These are phyloP conservation scores for Colletotrichum truncatum DNA, from an alignment of 2,329 filamentous ascomycete species.

Conservation along the genomic window DNA sequence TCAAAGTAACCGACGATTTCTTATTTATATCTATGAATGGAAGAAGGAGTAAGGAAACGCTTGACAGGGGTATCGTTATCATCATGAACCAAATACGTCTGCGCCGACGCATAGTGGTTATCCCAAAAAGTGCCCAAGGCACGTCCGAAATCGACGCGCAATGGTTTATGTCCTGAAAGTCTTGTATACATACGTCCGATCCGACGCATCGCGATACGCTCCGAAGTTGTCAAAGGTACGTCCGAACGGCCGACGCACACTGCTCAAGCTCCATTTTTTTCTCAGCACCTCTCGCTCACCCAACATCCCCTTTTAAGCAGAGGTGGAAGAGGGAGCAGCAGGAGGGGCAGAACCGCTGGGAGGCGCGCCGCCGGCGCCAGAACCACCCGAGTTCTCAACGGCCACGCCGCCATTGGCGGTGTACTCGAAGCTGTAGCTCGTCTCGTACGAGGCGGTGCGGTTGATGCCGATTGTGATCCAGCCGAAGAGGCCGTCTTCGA, in stretches of 20 bases:
- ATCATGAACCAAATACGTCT: background rate
- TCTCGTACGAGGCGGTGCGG: conserved; percentile 11
- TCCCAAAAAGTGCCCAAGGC: background rate
- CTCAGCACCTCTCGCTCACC: background rate
- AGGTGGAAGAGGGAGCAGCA: background rate
- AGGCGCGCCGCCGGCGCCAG: background rate
- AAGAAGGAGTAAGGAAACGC: conserved; percentile 35
- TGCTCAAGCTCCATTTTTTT: too few species aligned
- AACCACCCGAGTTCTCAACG: background rate
- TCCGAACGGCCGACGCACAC: background rate
- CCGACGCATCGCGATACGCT: background rate
- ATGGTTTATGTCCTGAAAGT: background rate
- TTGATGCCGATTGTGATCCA: conserved; percentile 58
- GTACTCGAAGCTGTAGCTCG: conserved; percentile 1
- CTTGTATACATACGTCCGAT: background rate
- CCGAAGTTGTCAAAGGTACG: too few species aligned
- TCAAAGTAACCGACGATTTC: conserved; percentile 38
- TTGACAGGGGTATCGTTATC: conserved; percentile 1
- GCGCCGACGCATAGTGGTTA: background rate
- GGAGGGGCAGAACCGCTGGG: background rate
- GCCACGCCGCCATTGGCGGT: conserved; percentile 10
- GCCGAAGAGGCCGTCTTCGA: conserved; percentile 54
- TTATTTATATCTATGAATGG: conserved; percentile 44
- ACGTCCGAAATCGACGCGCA: conserved; percentile 1
- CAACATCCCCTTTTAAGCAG: background rate